Evolutionary conservation across 768 basidiomycete genomes (phyloP), one percentile per base, ranked within the genome.

Genomic region (Naematelia aurantialba): DNA sequence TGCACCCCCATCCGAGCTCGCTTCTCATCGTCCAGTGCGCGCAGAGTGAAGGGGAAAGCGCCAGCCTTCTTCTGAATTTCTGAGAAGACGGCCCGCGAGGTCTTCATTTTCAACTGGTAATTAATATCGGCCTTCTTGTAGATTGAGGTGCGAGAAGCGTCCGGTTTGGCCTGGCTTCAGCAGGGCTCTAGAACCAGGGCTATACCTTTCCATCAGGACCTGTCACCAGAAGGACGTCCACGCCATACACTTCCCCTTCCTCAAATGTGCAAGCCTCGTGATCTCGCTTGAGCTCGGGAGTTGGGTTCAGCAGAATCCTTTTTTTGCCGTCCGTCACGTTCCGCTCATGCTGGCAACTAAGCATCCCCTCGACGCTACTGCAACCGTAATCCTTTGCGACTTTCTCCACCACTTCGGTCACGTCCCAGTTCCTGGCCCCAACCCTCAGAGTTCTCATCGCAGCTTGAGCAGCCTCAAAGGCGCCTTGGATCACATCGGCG

Each of bases 31-130:
- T 94, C 94, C 58, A 98, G 83, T 47, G 83, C 82, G 62, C 96
- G 89, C 63, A 99, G 84, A 70, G 93, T 97, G 83, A 99, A 97
- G 30, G 96, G 94, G 85, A 99, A 98, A 3, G 91, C 83, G 24
- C 94, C 94, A 44, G 96, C 90, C 61, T 97, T 98, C 82, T 91
- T 93, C 80, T 93, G 89, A 69, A 97, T 89, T 79, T 98, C 94
- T 51, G 89, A 89, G 80, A 97, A 98, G 44, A 94, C 87, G n/a
- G 87, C 84, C 63, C 94, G 88, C 45, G 92, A 93, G 63, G 89
- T 94, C 82, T 94, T 97, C 86, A 94, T 87, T 82, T 98, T 98
- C 73, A 98, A 83, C 76, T 91, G 89, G 80, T 98, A 98, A 42
- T 89, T 93, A 80, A 77, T 68, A 59, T 79, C 78, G 68, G 91